Evolutionary conservation across 768 basidiomycete species (phyloP).

Genomic region (Naematelia encephala): DNA sequence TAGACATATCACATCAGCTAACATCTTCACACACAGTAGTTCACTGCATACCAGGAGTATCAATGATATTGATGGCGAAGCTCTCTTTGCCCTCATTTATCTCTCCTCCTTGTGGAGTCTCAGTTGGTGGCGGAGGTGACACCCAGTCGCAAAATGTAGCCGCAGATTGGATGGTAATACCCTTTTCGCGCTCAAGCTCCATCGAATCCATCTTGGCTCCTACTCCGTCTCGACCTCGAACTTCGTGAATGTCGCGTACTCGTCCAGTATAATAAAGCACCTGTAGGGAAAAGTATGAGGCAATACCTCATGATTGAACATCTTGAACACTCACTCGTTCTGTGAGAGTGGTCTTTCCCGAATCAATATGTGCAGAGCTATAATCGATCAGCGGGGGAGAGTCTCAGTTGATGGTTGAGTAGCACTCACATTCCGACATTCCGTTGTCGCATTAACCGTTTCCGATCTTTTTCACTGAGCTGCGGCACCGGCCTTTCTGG

Average conservation of each 20-base stretch:
- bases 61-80: slow-evolving; percentile 95
- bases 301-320: not conserved
- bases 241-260: slow-evolving; percentile 94
- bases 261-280: slow-evolving; percentile 92
- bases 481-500: slow-evolving; percentile 49
- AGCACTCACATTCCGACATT: slow-evolving; percentile 76
- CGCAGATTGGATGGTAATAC: slow-evolving; percentile 98
- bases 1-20: slow-evolving; percentile 40
- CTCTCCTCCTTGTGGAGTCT: slow-evolving; percentile 29
- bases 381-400: not conserved
- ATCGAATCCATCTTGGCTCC: slow-evolving; percentile 99
- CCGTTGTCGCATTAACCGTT: slow-evolving; percentile 69
- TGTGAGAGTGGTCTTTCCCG: slow-evolving; percentile 96
- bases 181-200: slow-evolving; percentile 98
- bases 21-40: not conserved
- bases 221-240: slow-evolving; percentile 87
- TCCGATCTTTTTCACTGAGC: slow-evolving; percentile 61
- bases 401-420: not conserved
- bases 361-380: slow-evolving; percentile 56
- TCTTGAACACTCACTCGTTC: slow-evolving; percentile 61
- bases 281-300: slow-evolving; percentile 13
- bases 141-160: slow-evolving; percentile 99
- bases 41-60: slow-evolving; percentile 75
- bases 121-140: slow-evolving; percentile 56
- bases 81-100: slow-evolving; percentile 59